phyloP scores from a whole-genome alignment of 2,329 filamentous ascomycete species.

The Clonostachys sp. region DNA sequence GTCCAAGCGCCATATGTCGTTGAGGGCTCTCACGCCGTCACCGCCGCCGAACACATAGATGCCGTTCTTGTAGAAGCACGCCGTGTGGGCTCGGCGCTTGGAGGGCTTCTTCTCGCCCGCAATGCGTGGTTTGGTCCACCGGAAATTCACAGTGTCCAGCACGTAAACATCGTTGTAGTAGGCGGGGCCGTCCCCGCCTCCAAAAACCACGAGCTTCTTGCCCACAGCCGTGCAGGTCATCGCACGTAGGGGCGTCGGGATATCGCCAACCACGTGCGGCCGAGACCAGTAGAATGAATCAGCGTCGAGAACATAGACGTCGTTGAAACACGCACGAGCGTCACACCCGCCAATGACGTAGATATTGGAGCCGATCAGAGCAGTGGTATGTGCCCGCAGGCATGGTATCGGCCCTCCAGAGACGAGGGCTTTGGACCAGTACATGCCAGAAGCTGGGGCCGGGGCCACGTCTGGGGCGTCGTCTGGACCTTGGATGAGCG shows the following conservation, averaged over 20 bases:
- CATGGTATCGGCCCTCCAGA: constrained; percentile 58
- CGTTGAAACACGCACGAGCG: constrained; percentile 62
- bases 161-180: constrained; percentile 73
- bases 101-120: constrained; percentile 54
- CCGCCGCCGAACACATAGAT: constrained; percentile 71
- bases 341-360: constrained; percentile 69
- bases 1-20: constrained; percentile 70
- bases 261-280: constrained; percentile 60
- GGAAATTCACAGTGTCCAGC: constrained; percentile 65
- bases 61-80: constrained; percentile 67
- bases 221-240: constrained; percentile 71
- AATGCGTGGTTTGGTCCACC: constrained; percentile 60
- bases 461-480: constrained; percentile 55
- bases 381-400: constrained; percentile 63
- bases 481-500: constrained; percentile 50
- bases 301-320: constrained; percentile 64
- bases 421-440: constrained; percentile 63
- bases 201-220: constrained; percentile 67
- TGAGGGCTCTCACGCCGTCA: constrained; percentile 64
- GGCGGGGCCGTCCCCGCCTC: constrained; percentile 63
- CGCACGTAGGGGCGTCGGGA: constrained; percentile 60
- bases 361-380: constrained; percentile 61
- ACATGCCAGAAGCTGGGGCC: constrained; percentile 67
- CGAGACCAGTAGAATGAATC: constrained; percentile 67
- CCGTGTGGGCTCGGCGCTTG: constrained; percentile 62